Conservation (phyloP, 2,329 filamentous ascomycete species). For the Paraphoma chrysanthemicola region DNA sequence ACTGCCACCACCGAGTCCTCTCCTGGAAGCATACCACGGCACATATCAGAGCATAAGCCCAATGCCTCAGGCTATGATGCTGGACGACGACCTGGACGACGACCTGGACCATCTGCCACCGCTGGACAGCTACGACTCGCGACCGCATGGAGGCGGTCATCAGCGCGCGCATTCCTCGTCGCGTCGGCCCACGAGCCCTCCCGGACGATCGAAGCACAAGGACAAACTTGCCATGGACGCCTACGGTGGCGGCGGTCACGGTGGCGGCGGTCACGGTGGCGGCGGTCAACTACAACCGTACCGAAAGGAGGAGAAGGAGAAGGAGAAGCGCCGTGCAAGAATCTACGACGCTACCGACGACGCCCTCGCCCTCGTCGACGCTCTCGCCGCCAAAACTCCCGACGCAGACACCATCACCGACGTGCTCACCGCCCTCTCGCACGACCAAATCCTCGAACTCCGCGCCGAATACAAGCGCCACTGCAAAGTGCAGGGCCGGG, state of each 20-base stretch:
- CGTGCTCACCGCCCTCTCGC: constrained; percentile 81
- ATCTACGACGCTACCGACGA: constrained; percentile 87
- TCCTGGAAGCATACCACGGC: constrained; percentile 90
- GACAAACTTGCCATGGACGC: constrained; percentile 45
- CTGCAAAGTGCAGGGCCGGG: constrained; percentile 81
- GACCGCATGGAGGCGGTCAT: constrained; percentile 31
- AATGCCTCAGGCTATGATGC: constrained; percentile 81
- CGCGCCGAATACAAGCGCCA: constrained; percentile 89
- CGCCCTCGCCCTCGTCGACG: constrained; percentile 76
- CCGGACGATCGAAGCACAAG: constrained; percentile 29
- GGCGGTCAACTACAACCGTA: no score
- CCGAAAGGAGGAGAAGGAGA: constrained; percentile 16
- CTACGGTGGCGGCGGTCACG: constrained; percentile 19
- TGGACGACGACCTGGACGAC: constrained; percentile 62
- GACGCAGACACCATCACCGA: constrained; percentile 77
- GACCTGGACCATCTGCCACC: constrained; percentile 57
- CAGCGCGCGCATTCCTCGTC: constrained; percentile 39
- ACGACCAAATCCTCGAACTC: constrained; percentile 86
- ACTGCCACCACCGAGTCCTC: constrained; percentile 76
- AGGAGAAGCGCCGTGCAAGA: constrained; percentile 64
- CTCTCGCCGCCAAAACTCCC: constrained; percentile 69
- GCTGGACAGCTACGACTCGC: constrained; percentile 41
- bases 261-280: no score
- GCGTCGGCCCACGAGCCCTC: constrained; percentile 41
- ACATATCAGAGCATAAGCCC: constrained; percentile 95